Evolutionary conservation across 1,284 basidiomycete species (phyloP), one percentile per base, ranked within the genome.

Genomic region (Apiotrichum brassicae): DNA sequence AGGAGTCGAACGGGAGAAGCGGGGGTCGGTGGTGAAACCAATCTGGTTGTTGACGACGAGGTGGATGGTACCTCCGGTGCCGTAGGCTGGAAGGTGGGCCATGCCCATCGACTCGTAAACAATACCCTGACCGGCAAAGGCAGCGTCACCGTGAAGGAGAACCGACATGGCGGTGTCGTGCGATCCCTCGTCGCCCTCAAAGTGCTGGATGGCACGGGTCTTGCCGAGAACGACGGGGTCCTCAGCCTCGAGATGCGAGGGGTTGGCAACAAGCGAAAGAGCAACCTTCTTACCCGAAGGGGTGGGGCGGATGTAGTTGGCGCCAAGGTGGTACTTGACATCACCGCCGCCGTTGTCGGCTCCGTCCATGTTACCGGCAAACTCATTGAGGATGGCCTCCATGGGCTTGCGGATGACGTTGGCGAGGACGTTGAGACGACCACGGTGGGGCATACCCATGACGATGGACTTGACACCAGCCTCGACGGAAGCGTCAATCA

Each of bases 91-190:
- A 41, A 99, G 80, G 71, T 87, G 90, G 77, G 93, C 87, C 80
- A 98, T 89, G 67, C 95, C 95, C 88, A 97, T 97, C 35, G 94
- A 97, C 78, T 99, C 95, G 76, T 98, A 99, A 35, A 98, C 93
- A 54, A 98, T 79, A 76, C 95, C 95, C 73, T 99, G 95, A 32
- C 94, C 95, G 49, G 95, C 92, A 66, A 99, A 98, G 12, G 95
- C 94, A 26, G 95, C 95, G 67, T 99, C 95, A 74, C 95, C 95
- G 74, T 99, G 95, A 49, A 98, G 81, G 41, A 99, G 79, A 22
- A 99, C 86, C 56, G 83, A 86, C 90, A 98, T 94, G 37, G 92
- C 90, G 2, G 85, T 84, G 58, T 76, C 79, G 70, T 87, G 85
- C 18, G 79, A 77, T 32, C 76, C 76, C 70, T 92, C 85, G 64